A percentile compares a stretch with the other conserved stretches of the same genome.
phyloP scores from a whole-genome alignment of 192 early-diverging fungal genomes.

The Backusella luteola region DNA sequence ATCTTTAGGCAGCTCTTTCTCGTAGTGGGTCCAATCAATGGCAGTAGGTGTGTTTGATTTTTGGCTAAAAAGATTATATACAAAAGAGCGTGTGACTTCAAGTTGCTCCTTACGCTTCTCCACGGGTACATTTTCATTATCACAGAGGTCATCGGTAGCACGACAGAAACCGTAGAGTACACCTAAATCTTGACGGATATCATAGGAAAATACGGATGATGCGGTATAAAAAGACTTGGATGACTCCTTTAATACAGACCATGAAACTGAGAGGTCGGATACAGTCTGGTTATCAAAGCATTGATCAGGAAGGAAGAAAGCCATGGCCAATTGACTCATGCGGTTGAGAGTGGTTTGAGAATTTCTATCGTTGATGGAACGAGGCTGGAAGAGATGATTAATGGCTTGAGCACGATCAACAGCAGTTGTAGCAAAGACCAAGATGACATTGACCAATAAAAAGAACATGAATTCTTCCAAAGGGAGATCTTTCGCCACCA shows the following conservation, averaged over 20 bases:
- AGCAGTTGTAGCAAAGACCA: conserved; percentile 38
- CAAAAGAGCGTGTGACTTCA: conserved; percentile 19
- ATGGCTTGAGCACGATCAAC: conserved; percentile 33
- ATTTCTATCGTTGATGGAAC: neutral
- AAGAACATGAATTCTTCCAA: conserved; percentile 54
- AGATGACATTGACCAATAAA: conserved; percentile 40
- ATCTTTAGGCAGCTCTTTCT: neutral
- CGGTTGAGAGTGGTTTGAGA: neutral
- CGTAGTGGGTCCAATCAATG: conserved; percentile 31
- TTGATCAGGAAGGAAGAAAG: conserved; percentile 26
- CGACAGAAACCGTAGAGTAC: conserved; percentile 39
- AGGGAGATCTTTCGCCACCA: conserved; percentile 41
- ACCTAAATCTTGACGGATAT: conserved; percentile 34
- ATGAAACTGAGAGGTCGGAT: conserved; percentile 19
- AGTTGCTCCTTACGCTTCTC: conserved; percentile 18
- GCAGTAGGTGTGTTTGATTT: neutral
- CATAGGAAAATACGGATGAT: conserved; percentile 30
- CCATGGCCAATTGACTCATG: conserved; percentile 7
- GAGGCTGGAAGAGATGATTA: conserved; percentile 17
- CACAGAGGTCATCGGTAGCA: conserved; percentile 39
- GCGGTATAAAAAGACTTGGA: conserved; percentile 38
- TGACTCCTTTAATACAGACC: conserved; percentile 14
- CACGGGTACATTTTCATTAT: conserved; percentile 18
- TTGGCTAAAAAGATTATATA: conserved; percentile 22
- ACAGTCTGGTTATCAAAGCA: conserved; percentile 1